phyloP scores from a whole-genome alignment of 306 rosid genomes.

The Pueraria montana region DNA sequence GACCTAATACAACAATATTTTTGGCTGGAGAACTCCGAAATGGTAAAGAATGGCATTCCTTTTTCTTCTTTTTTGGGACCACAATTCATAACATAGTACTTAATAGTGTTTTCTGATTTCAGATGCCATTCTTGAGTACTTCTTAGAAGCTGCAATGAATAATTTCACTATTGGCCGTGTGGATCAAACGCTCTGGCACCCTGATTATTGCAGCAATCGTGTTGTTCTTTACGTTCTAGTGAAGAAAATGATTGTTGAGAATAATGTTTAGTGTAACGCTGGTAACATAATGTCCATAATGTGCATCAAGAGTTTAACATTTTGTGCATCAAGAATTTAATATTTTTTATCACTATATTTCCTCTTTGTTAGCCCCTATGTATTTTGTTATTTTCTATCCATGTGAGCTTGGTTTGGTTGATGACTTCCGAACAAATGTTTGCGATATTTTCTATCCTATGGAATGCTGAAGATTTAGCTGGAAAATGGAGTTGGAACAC shows the following conservation, averaged over 20 bases:
- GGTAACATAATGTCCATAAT: conserved; percentile 5
- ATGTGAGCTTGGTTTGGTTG: conserved; percentile 6
- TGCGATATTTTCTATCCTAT: no score
- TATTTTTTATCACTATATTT: not conserved
- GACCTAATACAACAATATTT: conserved; percentile 74
- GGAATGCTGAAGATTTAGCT: no score
- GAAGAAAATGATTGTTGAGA: conserved; percentile 61
- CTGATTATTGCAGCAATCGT: conserved; percentile 76
- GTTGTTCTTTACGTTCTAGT: conserved; percentile 79
- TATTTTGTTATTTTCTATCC: not conserved
- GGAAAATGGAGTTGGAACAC: no score
- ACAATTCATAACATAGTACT: conserved; percentile 23
- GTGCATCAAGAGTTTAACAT: conserved; percentile 16
- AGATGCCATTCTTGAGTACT: conserved; percentile 90
- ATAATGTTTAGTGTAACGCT: not conserved
- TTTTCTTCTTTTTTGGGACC: not conserved
- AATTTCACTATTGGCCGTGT: conserved; percentile 77
- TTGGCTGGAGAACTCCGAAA: conserved; percentile 88
- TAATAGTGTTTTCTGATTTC: conserved; percentile 46
- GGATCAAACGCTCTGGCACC: conserved; percentile 83
- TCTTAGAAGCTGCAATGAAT: conserved; percentile 75
- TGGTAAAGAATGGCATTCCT: conserved; percentile 51
- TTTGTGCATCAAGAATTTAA: conserved; percentile 12
- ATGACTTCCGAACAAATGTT: not conserved
- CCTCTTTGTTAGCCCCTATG: not conserved